These are phyloP conservation scores for Trametes hirsuta DNA, from an alignment of 1,284 basidiomycete genomes.

Conservation along the genomic window DNA sequence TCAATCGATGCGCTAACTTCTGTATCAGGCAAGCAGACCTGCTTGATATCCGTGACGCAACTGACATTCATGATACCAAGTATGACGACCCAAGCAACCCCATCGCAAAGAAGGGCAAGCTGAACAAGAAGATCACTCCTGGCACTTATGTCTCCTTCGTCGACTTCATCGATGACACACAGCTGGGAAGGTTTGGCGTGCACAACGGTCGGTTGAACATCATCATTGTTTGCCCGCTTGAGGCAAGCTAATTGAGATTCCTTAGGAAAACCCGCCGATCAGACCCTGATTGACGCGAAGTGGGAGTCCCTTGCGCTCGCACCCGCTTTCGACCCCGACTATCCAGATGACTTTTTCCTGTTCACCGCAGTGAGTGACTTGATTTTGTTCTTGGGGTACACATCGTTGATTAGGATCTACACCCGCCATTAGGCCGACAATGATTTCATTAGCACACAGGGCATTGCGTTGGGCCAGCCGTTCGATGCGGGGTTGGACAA, in stretches of 20 bases:
- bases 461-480: slow-evolving; percentile 53
- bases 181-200: slow-evolving; percentile 64
- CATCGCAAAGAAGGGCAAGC: slow-evolving; percentile 52
- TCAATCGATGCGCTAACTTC: not conserved
- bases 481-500: slow-evolving; percentile 58
- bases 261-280: slow-evolving; percentile 43
- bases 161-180: slow-evolving; percentile 50
- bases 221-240: not conserved
- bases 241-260: not conserved
- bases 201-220: slow-evolving; percentile 47
- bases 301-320: slow-evolving; percentile 71
- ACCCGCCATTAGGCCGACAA: slow-evolving; percentile 54
- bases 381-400: not conserved
- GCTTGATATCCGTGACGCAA: slow-evolving; percentile 59
- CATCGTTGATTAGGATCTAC: no score
- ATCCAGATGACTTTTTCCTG: slow-evolving; percentile 69
- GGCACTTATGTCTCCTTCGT: slow-evolving; percentile 63
- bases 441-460: slow-evolving; percentile 65
- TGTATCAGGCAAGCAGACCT: slow-evolving; percentile 53
- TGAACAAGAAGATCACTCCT: slow-evolving; percentile 53
- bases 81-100: slow-evolving; percentile 61
- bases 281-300: slow-evolving; percentile 64
- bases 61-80: slow-evolving; percentile 61
- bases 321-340: slow-evolving; percentile 50
- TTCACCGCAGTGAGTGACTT: slow-evolving; percentile 53